These are phyloP conservation scores for Taxillus chinensis DNA, from an alignment of 164 flowering plant genomes.

Conservation along the genomic window DNA sequence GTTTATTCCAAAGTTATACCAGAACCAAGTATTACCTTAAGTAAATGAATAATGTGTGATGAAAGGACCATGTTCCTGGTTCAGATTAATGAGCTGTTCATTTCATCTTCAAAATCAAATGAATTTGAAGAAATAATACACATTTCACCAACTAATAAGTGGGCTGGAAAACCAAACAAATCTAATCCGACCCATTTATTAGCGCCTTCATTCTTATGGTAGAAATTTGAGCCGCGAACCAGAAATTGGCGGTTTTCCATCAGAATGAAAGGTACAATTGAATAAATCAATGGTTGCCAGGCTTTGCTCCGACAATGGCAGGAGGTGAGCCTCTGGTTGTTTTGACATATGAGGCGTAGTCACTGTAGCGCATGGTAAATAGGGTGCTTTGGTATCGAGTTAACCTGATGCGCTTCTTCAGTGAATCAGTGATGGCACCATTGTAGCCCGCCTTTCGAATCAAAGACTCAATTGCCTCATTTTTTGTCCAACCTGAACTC, in stretches of 20 bases:
- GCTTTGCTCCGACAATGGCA: constrained; percentile 30
- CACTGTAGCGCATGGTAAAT: constrained; percentile 68
- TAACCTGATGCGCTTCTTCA: constrained; percentile 54
- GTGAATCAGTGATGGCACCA: constrained; percentile 61
- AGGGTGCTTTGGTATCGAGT: constrained; percentile 95
- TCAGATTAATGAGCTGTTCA: no score
- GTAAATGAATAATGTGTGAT: no score
- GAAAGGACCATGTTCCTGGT: no score
- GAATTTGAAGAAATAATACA: no score
- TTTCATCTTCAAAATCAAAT: no score
- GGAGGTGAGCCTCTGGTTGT: constrained; percentile 54
- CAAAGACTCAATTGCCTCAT: constrained; percentile 80
- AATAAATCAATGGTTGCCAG: constrained; percentile 27
- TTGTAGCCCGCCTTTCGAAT: constrained; percentile 87
- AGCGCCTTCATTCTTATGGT: not conserved
- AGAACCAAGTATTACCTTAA: no score
- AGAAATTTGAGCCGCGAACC: not conserved
- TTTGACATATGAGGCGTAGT: constrained; percentile 60
- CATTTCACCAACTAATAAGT: no score
- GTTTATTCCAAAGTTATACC: no score
- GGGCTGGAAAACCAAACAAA: no score
- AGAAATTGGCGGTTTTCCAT: not conserved
- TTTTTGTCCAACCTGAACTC: constrained; percentile 67
- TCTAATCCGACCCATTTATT: no score
- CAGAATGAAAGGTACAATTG: not conserved